These are phyloP conservation scores for Blastocystis sp. DNA, from an alignment of 352 stramenopile species.

Conservation along the genomic window DNA sequence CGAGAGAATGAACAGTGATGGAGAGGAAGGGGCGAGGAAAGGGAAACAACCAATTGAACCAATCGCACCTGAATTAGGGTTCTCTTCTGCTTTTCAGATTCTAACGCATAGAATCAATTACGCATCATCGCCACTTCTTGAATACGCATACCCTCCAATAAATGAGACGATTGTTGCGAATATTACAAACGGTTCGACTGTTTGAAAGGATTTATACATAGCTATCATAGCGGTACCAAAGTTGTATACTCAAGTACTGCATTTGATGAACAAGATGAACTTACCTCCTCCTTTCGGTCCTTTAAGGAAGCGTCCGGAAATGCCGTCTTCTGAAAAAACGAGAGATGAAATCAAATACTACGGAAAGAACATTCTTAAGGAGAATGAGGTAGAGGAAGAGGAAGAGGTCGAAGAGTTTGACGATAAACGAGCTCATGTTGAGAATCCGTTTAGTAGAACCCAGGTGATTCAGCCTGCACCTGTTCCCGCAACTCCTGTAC, in stretches of 20 bases:
- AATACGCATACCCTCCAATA: conserved; percentile 79
- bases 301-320: background rate
- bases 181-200: conserved; percentile 74
- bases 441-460: conserved; percentile 50
- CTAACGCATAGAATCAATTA: conserved; percentile 73
- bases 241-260: conserved; percentile 81
- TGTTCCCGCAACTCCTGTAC: background rate
- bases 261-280: conserved; percentile 86
- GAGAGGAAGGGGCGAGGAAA: background rate
- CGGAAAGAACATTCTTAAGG: background rate
- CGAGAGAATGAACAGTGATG: background rate
- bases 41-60: background rate
- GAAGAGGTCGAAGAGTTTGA: background rate
- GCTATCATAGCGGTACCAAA: conserved; percentile 76
- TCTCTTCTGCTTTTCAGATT: background rate
- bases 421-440: background rate
- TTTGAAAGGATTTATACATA: conserved; percentile 59
- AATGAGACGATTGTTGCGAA: conserved; percentile 75
- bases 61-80: conserved; percentile 45
- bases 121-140: conserved; percentile 74
- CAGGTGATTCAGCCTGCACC: background rate
- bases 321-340: background rate
- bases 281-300: conserved; percentile 72
- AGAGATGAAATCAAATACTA: conserved; percentile 36
- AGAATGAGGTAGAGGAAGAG: background rate